Conservation (phyloP, 2,329 filamentous ascomycete genomes). For the Ceratocystiopsis minuta region DNA sequence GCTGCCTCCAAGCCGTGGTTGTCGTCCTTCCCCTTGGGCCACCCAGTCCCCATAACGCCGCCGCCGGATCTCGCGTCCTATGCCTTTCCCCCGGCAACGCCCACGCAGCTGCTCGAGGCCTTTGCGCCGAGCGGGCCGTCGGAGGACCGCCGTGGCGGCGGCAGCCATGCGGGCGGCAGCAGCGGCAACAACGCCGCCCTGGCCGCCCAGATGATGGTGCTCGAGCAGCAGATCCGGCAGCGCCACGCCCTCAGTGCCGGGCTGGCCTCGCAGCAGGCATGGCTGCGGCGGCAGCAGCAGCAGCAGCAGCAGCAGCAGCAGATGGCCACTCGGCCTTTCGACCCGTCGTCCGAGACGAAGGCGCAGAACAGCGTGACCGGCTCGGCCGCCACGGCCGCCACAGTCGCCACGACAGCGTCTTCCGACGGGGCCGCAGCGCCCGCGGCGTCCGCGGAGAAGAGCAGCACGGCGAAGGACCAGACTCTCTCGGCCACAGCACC, state of each 20-base stretch:
- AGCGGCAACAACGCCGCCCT: not conserved
- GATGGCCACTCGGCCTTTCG: not conserved
- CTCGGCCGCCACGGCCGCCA: no score
- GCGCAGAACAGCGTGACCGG: no score
- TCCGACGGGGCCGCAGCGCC: no score
- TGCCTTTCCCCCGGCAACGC: slow-evolving; percentile 8
- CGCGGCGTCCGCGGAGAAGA: no score
- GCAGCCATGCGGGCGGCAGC: slow-evolving; percentile 3
- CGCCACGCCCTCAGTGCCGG: no score
- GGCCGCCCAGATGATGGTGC: no score
- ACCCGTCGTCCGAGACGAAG: no score
- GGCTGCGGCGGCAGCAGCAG: not conserved
- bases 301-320: not conserved
- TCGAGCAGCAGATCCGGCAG: no score
- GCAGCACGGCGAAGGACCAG: no score
- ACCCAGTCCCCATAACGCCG: slow-evolving; percentile 21
- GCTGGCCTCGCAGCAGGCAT: no score
- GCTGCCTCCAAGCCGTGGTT: slow-evolving; percentile 13
- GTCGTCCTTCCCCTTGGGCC: slow-evolving; percentile 13
- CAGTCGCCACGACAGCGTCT: no score
- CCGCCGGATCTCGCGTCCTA: slow-evolving; percentile 20
- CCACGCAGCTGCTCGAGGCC: slow-evolving; percentile 3
- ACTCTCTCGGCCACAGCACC: no score
- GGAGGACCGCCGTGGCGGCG: not conserved
- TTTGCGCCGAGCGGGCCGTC: not conserved